Evolutionary conservation across 495 filamentous ascomycete species (phyloP).

Genomic region (Tetracladium setigerum): DNA sequence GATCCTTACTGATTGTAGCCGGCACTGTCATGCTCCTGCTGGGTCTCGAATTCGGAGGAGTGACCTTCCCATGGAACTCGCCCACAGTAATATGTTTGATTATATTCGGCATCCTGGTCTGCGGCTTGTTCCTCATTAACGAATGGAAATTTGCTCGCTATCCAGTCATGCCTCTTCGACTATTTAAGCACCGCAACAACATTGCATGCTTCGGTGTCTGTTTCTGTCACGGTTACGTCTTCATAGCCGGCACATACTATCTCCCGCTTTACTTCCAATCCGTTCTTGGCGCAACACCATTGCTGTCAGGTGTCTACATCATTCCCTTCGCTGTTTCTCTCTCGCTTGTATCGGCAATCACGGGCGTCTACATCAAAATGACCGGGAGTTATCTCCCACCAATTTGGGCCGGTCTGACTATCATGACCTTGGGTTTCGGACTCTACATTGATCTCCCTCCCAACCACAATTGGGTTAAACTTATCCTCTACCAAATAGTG

Average conservation of each 20-base stretch:
- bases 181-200: conserved; percentile 57
- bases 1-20: conserved; percentile 61
- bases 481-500: conserved; percentile 49
- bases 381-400: conserved; percentile 49
- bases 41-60: conserved; percentile 71
- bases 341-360: conserved; percentile 53
- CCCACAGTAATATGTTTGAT: conserved; percentile 70
- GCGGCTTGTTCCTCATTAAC: conserved; percentile 53
- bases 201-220: conserved; percentile 47
- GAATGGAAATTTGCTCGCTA: conserved; percentile 68
- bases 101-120: conserved; percentile 61
- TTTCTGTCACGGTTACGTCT: conserved; percentile 64
- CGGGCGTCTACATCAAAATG: conserved; percentile 67
- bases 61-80: conserved; percentile 68
- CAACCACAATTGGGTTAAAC: conserved; percentile 43
- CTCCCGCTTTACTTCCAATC: conserved; percentile 75
- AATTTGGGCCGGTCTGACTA: conserved; percentile 47
- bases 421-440: conserved; percentile 59
- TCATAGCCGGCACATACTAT: conserved; percentile 68
- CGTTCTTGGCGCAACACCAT: conserved; percentile 62
- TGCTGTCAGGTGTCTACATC: conserved; percentile 72
- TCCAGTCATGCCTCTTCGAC: conserved; percentile 66
- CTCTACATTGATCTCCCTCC: conserved; percentile 53
- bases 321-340: conserved; percentile 67
- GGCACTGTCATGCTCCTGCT: conserved; percentile 77